Conservation (phyloP, 306 rosid species). For the Cicer arietinum region DNA sequence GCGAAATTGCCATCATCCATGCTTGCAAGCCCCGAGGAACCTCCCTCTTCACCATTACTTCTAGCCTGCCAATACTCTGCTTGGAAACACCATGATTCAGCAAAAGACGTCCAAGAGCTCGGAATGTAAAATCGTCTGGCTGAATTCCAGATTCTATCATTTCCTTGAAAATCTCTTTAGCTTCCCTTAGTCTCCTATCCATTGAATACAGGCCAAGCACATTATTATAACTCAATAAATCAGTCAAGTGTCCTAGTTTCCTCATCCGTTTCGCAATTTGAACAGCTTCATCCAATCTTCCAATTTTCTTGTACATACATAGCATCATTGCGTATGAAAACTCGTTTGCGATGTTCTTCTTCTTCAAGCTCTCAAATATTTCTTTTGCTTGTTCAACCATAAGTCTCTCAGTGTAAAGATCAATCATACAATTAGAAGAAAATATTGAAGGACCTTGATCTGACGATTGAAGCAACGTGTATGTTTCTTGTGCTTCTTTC, state of each 20-base stretch:
- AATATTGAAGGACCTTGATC: constrained; percentile 63
- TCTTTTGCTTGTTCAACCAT: constrained; percentile 71
- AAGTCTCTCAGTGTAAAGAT: constrained; percentile 70
- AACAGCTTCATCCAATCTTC: constrained; percentile 70
- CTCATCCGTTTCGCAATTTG: constrained; percentile 69
- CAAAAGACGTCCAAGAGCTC: constrained; percentile 66
- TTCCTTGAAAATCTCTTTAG: constrained; percentile 60
- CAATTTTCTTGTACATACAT: constrained; percentile 79
- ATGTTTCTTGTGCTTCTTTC: constrained; percentile 76
- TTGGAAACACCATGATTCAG: constrained; percentile 74
- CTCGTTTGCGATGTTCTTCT: constrained; percentile 67
- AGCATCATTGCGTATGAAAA: constrained; percentile 87
- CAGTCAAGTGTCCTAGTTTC: constrained; percentile 54
- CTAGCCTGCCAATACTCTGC: constrained; percentile 70
- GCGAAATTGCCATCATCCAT: constrained; percentile 67
- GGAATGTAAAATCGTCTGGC: constrained; percentile 75
- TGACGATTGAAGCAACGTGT: constrained; percentile 58
- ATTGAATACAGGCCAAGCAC: constrained; percentile 69
- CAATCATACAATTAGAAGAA: constrained; percentile 90
- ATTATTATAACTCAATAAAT: constrained; percentile 73
- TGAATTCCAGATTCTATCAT: constrained; percentile 61
- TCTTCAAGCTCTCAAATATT: constrained; percentile 67
- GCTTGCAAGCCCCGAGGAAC: constrained; percentile 55
- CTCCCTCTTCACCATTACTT: constrained; percentile 61
- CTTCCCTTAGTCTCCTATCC: constrained; percentile 66